Conservation (phyloP, 2,329 filamentous ascomycete genomes). For the Pseudogymnoascus verrucosus region DNA sequence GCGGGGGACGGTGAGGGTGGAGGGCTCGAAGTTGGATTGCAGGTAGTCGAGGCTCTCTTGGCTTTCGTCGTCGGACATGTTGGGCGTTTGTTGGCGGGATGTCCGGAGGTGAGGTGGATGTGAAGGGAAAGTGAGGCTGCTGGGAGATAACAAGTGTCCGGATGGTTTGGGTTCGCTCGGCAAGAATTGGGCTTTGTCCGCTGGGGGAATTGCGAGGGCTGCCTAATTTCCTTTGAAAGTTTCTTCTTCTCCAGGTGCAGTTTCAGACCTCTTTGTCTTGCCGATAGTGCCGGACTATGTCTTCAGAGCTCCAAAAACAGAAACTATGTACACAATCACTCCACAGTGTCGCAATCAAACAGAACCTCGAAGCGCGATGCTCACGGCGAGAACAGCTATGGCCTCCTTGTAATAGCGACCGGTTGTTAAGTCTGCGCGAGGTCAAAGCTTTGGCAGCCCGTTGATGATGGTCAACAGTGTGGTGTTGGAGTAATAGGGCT, state of each 20-base stretch:
- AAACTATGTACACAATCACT: background rate
- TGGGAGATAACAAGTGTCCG: background rate
- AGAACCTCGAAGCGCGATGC: background rate
- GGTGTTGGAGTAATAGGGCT: background rate
- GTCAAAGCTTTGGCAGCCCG: background rate
- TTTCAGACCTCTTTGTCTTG: background rate
- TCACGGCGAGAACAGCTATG: background rate
- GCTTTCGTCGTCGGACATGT: background rate
- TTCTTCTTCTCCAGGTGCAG: background rate
- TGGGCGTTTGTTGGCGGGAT: background rate
- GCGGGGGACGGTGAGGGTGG: slow-evolving; percentile 74
- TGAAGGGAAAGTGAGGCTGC: background rate
- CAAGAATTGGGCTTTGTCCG: background rate
- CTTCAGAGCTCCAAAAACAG: background rate
- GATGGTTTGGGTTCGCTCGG: background rate
- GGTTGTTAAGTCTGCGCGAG: background rate
- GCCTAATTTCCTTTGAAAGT: background rate
- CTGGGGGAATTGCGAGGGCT: background rate
- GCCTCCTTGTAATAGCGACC: background rate
- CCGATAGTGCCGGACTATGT: background rate
- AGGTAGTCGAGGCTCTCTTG: slow-evolving; percentile 68
- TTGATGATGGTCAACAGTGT: background rate
- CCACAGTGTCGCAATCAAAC: background rate
- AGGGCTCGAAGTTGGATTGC: slow-evolving; percentile 76
- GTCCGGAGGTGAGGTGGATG: background rate